Evolutionary conservation across 768 basidiomycete genomes (phyloP).

Genomic region (Lentinula boryana): DNA sequence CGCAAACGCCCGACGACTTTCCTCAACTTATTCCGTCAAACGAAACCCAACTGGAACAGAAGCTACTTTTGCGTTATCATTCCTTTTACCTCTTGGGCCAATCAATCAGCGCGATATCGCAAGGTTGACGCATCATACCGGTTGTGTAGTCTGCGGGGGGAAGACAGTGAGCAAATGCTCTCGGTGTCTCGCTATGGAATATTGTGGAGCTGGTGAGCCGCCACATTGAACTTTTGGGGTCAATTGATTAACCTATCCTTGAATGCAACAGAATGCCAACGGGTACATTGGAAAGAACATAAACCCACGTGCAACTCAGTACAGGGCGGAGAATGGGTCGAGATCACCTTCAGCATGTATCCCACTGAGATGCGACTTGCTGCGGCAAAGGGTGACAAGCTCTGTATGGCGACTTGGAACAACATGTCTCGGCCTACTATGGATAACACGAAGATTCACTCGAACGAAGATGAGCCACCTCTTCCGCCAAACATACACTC

Average conservation of each 20-base stretch:
- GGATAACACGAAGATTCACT: neutral
- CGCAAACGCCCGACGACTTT: conserved; percentile 4
- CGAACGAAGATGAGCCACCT: neutral
- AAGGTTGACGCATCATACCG: conserved; percentile 4
- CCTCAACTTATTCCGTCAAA: conserved; percentile 4
- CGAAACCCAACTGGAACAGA: neutral
- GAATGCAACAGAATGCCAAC: conserved; percentile 18
- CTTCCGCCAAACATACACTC: conserved; percentile 19
- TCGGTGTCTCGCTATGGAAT: conserved; percentile 7
- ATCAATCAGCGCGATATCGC: conserved; percentile 7
- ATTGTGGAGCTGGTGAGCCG: conserved; percentile 9
- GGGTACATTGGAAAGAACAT: conserved; percentile 21
- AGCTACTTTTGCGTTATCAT: conserved; percentile 5
- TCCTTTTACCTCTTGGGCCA: conserved; percentile 6
- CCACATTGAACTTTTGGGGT: neutral
- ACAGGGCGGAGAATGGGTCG: conserved; percentile 6
- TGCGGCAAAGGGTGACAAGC: neutral
- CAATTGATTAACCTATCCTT: neutral
- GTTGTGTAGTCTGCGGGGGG: conserved; percentile 9
- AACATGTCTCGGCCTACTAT: neutral
- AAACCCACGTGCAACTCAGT: conserved; percentile 20
- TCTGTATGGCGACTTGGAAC: neutral
- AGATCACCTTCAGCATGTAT: conserved; percentile 1
- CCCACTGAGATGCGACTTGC: neutral
- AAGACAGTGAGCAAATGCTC: conserved; percentile 9